phyloP scores from a whole-genome alignment of 768 basidiomycete genomes.

The Phallus indusiatus region DNA sequence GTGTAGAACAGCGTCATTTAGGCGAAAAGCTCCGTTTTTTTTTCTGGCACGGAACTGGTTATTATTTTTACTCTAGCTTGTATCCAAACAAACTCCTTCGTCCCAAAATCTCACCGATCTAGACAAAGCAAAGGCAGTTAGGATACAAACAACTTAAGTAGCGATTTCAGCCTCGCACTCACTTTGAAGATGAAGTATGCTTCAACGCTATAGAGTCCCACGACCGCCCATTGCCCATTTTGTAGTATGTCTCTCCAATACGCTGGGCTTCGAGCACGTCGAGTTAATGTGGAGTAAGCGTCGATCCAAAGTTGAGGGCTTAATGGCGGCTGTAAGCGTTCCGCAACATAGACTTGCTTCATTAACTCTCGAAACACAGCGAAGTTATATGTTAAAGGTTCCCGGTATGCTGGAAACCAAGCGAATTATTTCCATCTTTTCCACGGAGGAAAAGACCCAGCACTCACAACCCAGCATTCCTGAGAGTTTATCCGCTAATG shows the following conservation, averaged over 20 bases:
- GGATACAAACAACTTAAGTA: not conserved
- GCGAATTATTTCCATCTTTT: conserved; percentile 24
- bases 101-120: conserved; percentile 87
- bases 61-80: conserved; percentile 42
- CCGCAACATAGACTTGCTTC: conserved; percentile 66
- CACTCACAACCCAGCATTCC: conserved; percentile 47
- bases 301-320: conserved; percentile 41
- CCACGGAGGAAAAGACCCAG: not conserved
- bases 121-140: conserved; percentile 1
- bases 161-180: conserved; percentile 15
- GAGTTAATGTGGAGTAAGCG: conserved; percentile 59
- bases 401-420: conserved; percentile 48
- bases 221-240: conserved; percentile 57
- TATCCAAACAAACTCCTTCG: conserved; percentile 75
- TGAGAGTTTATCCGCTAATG: conserved; percentile 44
- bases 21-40: too few species aligned
- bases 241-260: conserved; percentile 54
- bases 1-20: not conserved
- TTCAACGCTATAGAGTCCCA: conserved; percentile 72
- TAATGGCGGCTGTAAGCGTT: conserved; percentile 59
- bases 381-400: conserved; percentile 73
- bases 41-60: conserved; percentile 5
- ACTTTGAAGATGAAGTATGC: conserved; percentile 89
- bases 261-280: conserved; percentile 42
- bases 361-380: conserved; percentile 64